phyloP scores from a whole-genome alignment of 169 alveolate species.

The Theileria parva region DNA sequence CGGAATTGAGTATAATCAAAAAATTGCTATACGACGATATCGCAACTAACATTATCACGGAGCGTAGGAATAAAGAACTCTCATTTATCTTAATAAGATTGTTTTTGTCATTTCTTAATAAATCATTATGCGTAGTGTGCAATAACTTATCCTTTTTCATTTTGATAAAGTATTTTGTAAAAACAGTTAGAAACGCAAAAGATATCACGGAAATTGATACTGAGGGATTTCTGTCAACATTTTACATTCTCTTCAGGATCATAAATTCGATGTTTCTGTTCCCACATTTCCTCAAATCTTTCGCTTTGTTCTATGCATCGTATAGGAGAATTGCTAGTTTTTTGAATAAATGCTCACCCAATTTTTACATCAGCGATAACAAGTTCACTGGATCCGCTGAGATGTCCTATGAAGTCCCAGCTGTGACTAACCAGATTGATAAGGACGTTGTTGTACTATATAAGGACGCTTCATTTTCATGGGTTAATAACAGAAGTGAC shows the following conservation, averaged over 20 bases:
- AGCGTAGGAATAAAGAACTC: slow-evolving; percentile 45
- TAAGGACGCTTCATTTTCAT: slow-evolving; percentile 41
- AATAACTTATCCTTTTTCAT: slow-evolving; percentile 12
- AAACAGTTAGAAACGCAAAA: neutral
- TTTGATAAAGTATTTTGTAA: slow-evolving; percentile 30
- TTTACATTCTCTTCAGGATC: slow-evolving; percentile 21
- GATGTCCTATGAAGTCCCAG: neutral
- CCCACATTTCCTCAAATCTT: slow-evolving; percentile 1
- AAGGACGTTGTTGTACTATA: slow-evolving; percentile 24
- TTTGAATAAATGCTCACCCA: slow-evolving; percentile 39
- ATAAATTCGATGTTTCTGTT: slow-evolving; percentile 26
- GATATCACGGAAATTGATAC: slow-evolving; percentile 22
- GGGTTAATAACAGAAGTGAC: slow-evolving; percentile 23
- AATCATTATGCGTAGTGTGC: neutral
- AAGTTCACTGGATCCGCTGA: slow-evolving; percentile 8
- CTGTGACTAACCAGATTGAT: neutral
- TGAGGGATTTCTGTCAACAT: slow-evolving; percentile 29
- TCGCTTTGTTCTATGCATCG: slow-evolving; percentile 9
- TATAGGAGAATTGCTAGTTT: slow-evolving; percentile 26
- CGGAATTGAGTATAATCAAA: slow-evolving; percentile 7
- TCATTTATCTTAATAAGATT: slow-evolving; percentile 19
- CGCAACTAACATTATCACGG: slow-evolving; percentile 21
- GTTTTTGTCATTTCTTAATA: slow-evolving; percentile 22
- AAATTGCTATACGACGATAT: slow-evolving; percentile 39
- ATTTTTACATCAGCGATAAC: slow-evolving; percentile 32